Conservation (phyloP, 2,329 filamentous ascomycete species). For the Dothideomycetes sp. region DNA sequence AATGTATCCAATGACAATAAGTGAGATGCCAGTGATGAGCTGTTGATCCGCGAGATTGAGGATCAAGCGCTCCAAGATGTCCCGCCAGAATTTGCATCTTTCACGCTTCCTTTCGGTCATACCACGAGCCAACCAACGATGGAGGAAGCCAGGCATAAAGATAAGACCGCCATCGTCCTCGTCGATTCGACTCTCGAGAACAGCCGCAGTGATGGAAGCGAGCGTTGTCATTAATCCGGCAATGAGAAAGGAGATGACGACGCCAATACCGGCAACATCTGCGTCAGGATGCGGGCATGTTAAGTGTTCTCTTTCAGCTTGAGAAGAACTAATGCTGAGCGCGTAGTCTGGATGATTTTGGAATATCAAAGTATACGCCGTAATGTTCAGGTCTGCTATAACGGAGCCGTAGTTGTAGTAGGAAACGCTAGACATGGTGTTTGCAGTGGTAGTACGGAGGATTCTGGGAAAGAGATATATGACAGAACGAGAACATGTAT, state of each 20-base stretch:
- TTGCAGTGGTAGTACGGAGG: no score
- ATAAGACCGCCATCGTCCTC: neutral
- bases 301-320: neutral
- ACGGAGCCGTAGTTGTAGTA: no score
- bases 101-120: neutral
- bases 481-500: no score
- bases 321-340: no score
- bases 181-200: neutral
- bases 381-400: no score
- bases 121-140: neutral
- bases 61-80: constrained; percentile 3
- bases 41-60: constrained; percentile 7
- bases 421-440: no score
- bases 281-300: neutral
- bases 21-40: constrained; percentile 6
- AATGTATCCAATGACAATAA: constrained; percentile 3
- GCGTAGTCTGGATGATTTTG: no score
- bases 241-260: neutral
- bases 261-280: neutral
- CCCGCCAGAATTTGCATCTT: constrained; percentile 3
- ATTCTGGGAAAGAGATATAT: no score
- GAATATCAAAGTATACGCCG: no score
- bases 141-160: neutral
- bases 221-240: neutral
- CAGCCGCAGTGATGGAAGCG: neutral